Base-by-base conservation (phyloP, 2,329 filamentous ascomycete species). In the Gaeumannomyces tritici region DNA sequence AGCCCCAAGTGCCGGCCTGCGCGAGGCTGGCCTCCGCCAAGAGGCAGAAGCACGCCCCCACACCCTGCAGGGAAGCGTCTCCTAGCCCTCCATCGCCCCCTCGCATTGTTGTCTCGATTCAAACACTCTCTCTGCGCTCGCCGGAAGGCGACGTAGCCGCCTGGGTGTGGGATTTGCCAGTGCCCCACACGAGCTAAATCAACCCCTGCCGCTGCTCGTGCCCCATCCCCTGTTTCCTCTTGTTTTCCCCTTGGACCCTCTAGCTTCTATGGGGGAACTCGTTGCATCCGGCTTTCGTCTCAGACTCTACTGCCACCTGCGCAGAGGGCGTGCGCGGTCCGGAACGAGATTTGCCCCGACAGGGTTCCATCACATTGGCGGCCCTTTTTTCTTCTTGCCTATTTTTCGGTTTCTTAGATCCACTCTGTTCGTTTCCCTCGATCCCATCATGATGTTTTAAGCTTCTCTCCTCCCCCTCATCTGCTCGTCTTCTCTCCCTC, bases 401-500 rank as follows among this genome's bases (percentile, higher is more conserved):
- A 51, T 51, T 24, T 24, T 51, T n/a, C n/a, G 18, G 7, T 51
- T 51, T 51, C 21, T n/a, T 21, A 21, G 42, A 59, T 29, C 59
- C 61, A 51, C 54, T 57, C 62, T 35, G 21, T 51, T 51, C 59
- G 63, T 57, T 42, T 62, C 60, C 57, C 60, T 60, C 63, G 47
- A 64, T 60, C 63, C 63, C 63, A 64, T 65, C 61, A 61, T 65
- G 27, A 24, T 69, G 69, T 69, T 68, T 69, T 69, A 70, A 73
- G 73, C 65, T 68, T 70, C 47, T 61, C 60, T 57, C 51, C 57
- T 59, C 61, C 55, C 35, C 35, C 51, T 62, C 26, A 61, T 47
- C 29, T 18, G 24, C 33, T 69, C 69, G 67, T 65, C 66, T 65
- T 60, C 51, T 64, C 68, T 67, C 68, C 64, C 67, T 62, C 56